Evolutionary conservation across 2,329 filamentous ascomycete species (phyloP), one percentile per base, ranked within the genome.

Genomic region (Stachybotrys elegans): DNA sequence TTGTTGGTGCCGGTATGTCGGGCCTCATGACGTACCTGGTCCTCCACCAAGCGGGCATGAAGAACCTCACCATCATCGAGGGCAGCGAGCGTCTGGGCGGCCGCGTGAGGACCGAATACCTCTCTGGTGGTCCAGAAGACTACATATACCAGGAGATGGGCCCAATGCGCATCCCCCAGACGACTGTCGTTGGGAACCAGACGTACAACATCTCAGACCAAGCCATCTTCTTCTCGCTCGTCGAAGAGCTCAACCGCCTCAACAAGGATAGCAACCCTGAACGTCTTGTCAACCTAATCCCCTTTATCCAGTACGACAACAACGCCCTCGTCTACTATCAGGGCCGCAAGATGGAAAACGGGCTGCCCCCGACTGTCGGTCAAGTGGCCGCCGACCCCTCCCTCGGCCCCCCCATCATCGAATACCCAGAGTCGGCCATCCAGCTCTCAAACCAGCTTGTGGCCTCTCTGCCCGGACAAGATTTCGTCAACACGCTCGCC

Each of bases 81-180:
- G 75, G 77, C 0, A 74, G 72, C 6, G 59, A 76, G 38, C 70
- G 81, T 5, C 70, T 85, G 16, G 81, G 81, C 17, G 81, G 81
- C 12, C 76, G 81, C 27, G 74, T 84, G 0, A 77, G 78, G 48
- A 84, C 81, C 2, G 71, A 71, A 43, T 84, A 84, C 46, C 70
- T 85, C 5, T 72, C 73, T 6, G 76, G 73, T 4, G 76, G 69
- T 0, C 77, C 79, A 0, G 73, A 75, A 17, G 71, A 84, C 48
- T 84, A 85, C 54, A 79, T 81, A 19, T 85, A 85, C 57, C 80
- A 84, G 53, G 82, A 84, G 55, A 73, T 73, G 75, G 82, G 82
- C 0, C 79, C 80, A 0, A 84, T 85, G 80, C 67, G 81, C 3
- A 81, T 85, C 52, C 81, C 82, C 67, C 71, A 5, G 67, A 68